phyloP scores from a whole-genome alignment of 345 rosid species.

The Syzygium grande region DNA sequence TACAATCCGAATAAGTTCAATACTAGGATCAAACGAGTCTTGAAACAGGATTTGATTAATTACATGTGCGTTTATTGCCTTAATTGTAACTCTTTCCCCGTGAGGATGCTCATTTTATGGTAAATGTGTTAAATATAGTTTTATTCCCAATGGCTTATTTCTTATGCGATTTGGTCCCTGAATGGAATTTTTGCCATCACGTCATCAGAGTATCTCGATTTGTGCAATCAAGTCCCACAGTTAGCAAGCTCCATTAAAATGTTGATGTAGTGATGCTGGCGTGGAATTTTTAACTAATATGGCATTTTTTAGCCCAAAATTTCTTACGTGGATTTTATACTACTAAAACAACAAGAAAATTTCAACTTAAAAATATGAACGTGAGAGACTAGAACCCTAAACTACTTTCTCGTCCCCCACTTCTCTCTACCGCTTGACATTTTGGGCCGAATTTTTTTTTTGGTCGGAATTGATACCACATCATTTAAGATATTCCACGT shows the following conservation, averaged over 20 bases:
- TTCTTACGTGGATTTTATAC: background rate
- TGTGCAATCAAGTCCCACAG: background rate
- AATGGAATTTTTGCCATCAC: background rate
- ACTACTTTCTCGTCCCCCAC: background rate
- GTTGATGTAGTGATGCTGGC: background rate
- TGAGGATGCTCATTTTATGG: background rate
- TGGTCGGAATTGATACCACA: background rate
- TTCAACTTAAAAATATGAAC: background rate
- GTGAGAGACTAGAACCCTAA: background rate
- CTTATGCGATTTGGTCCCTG: fast-evolving
- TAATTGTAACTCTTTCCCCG: background rate
- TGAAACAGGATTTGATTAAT: background rate
- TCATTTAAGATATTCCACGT: background rate
- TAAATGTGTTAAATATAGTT: background rate
- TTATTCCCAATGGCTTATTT: background rate
- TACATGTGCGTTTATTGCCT: background rate
- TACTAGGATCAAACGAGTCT: background rate
- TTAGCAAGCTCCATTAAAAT: background rate
- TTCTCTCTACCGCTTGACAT: background rate
- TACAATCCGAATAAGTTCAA: background rate
- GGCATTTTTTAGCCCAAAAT: background rate
- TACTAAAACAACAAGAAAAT: background rate
- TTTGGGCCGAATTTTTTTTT: background rate
- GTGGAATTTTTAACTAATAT: background rate
- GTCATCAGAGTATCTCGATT: background rate